A percentile compares a stretch with the other conserved stretches of the same genome.
Evolutionary conservation across 495 filamentous ascomycete genomes (phyloP).

Genomic region (Penicillium samsonianum): DNA sequence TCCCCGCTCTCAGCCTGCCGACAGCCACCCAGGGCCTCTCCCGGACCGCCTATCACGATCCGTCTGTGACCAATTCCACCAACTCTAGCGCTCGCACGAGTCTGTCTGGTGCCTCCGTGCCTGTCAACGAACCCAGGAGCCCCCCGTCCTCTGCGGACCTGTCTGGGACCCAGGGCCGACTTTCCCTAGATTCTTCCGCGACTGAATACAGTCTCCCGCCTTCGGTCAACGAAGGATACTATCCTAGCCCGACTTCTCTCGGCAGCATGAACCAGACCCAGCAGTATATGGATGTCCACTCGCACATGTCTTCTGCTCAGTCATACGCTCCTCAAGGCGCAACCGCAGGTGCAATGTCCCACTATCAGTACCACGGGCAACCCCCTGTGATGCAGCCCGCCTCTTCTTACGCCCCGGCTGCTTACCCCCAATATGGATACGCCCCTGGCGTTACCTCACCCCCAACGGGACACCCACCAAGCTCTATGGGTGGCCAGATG

Average conservation of each 20-base stretch:
- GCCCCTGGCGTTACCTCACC: constrained; percentile 74
- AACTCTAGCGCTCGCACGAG: constrained; percentile 42
- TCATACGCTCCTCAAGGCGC: constrained; percentile 79
- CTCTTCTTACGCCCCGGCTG: constrained; percentile 67
- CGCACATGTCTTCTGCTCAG: constrained; percentile 80
- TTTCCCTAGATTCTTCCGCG: constrained; percentile 40
- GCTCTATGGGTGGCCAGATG: constrained; percentile 62
- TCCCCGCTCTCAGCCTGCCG: constrained; percentile 75
- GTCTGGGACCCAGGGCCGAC: constrained; percentile 37
- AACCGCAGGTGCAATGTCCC: constrained; percentile 70
- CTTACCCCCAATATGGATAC: constrained; percentile 75
- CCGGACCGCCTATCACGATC: constrained; percentile 51
- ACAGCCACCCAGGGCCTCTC: constrained; percentile 57
- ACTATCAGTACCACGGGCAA: constrained; percentile 72
- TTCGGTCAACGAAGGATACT: constrained; percentile 39
- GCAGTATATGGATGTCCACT: constrained; percentile 82
- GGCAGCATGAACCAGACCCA: constrained; percentile 83
- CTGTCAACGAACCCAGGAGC: constrained; percentile 37
- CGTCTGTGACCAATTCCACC: constrained; percentile 24
- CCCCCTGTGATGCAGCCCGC: constrained; percentile 82
- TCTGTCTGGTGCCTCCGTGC: constrained; percentile 38
- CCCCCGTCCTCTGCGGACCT: constrained; percentile 40
- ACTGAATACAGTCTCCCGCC: constrained; percentile 37
- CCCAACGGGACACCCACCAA: constrained; percentile 64
- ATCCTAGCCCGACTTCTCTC: constrained; percentile 46